A percentile compares a stretch with the other conserved stretches of the same genome.
Evolutionary conservation across 305 asterid species (phyloP).

Genomic region (Solanum hybrid): DNA sequence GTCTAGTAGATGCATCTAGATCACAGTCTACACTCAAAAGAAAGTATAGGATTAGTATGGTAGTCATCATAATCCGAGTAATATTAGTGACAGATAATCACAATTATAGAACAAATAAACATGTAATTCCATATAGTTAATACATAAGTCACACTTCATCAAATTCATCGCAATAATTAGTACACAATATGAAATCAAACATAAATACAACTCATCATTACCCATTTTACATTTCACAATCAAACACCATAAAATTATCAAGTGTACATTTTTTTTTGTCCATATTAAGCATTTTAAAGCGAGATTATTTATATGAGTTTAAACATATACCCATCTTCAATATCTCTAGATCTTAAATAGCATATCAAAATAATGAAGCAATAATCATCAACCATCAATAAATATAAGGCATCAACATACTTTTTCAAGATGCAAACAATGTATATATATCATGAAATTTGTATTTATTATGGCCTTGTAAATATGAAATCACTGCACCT

Average conservation of each 20-base stretch:
- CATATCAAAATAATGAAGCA: not conserved
- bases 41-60: not conserved
- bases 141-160: not conserved
- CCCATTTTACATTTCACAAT: not conserved
- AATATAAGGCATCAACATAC: not conserved
- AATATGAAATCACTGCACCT: not conserved
- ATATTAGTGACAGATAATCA: not conserved
- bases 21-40: not conserved
- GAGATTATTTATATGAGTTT: not conserved
- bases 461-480: not conserved
- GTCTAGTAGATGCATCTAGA: not conserved
- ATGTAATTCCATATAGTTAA: not conserved
- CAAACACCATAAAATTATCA: not conserved
- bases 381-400: not conserved
- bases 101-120: not conserved
- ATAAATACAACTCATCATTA: not conserved
- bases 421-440: not conserved
- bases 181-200: not conserved
- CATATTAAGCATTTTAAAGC: not conserved
- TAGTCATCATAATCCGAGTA: not conserved
- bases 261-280: not conserved
- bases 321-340: not conserved
- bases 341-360: not conserved
- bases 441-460: not conserved
- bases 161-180: not conserved